Conservation (phyloP, 1,284 basidiomycete species). For the Coniferiporia sulphurascens region DNA sequence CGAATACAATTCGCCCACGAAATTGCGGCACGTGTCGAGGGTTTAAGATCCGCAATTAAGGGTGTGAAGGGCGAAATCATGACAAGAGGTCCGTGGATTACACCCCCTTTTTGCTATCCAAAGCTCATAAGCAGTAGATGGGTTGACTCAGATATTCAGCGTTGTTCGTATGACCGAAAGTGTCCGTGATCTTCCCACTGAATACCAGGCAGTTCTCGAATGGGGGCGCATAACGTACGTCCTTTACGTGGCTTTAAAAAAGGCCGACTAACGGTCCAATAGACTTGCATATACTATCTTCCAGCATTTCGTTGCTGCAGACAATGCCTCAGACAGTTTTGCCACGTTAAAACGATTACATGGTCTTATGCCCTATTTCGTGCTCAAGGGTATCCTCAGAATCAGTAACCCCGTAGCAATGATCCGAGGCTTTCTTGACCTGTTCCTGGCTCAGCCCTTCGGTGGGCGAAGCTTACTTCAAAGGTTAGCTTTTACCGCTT, state of each 20-base stretch:
- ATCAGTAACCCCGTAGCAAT: conserved; percentile 96
- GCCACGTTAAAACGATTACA: conserved; percentile 89
- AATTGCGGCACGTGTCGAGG: conserved; percentile 82
- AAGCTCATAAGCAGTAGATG: conserved; percentile 47
- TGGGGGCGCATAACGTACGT: conserved; percentile 95
- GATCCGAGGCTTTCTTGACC: conserved; percentile 89
- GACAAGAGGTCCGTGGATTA: conserved; percentile 54
- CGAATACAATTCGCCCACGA: conserved; percentile 82
- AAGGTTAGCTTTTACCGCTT: conserved; percentile 40
- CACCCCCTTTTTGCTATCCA: not conserved
- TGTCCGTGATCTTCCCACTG: conserved; percentile 75
- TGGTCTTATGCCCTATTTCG: conserved; percentile 96
- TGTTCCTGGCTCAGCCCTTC: conserved; percentile 98
- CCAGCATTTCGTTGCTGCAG: conserved; percentile 89
- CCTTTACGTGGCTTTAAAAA: conserved; percentile 12
- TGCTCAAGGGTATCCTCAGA: conserved; percentile 87
- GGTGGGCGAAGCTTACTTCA: conserved; percentile 90
- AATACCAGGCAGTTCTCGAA: conserved; percentile 87
- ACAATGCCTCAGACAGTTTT: conserved; percentile 89
- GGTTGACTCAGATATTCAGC: conserved; percentile 82
- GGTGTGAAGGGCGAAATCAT: conserved; percentile 91
- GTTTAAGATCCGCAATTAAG: conserved; percentile 79
- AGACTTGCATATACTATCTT: conserved; percentile 94
- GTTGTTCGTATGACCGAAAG: conserved; percentile 81
- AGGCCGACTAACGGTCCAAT: conserved; percentile 24